Evolutionary conservation across 331 rosid genomes (phyloP), one percentile per base, ranked within the genome.

Genomic region (Acacia pycnantha): DNA sequence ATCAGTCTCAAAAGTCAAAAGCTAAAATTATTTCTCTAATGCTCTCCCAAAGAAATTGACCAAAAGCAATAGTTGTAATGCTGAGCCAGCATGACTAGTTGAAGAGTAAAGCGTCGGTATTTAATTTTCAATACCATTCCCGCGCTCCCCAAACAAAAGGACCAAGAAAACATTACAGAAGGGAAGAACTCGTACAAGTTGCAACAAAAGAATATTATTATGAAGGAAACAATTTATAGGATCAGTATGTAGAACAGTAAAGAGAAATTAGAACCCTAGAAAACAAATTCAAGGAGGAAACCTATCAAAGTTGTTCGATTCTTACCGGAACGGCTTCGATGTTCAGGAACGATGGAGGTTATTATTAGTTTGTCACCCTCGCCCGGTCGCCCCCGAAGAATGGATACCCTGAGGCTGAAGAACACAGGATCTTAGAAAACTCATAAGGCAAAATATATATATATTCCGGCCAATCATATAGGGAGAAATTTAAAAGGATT

Each of bases 261-360:
- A 79, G 37, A 22, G n/a, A 64, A 54, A 68, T 21, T 6, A 37
- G 15, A 84, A 37, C 81, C 81, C 81, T 74, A 79, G 24, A 33
- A 35, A 7, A n/a, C 26, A 33, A 70, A 64, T 12, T 2, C 15
- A 11, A 48, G 68, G 70, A 73, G 37, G 41, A 58, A 46, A n/a
- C 81, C 69, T 66, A 67, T 77, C 1, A 24, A 43, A 46, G 24
- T 18, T 21, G 13, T 35, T 2, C 35, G 78, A 53, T 33, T 54
- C 47, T 53, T 12, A 35, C 67, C 21, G 65, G 33, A 53, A 53
- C 37, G 54, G 10, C 31, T 70, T 43, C 44, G 35, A 6, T 12
- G 74, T 26, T 3, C 1, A 54, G 26, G 26, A n/a, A 54, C 26
- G 16, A 21, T 0, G 22, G 56, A 16, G n/a, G 56, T 21, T 18